Conservation (phyloP, 176 grass and related monocot genomes). For the barley (Hordeum vulgare) region MorexV3_pseudomolecules_assembly NC_058523.1:132393763-132394262, state of each 20-base stretch:
- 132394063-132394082: background rate
- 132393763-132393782: too few species aligned
- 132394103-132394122: constrained; percentile 9
- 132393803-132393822: too few species aligned
- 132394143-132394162: background rate
- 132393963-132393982: too few species aligned
- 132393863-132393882: too few species aligned
- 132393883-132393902: too few species aligned
- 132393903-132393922: too few species aligned
- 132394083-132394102: constrained; percentile 9
- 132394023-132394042: background rate
- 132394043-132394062: constrained; percentile 39
- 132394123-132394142: background rate
- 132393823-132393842: too few species aligned
- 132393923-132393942: background rate
- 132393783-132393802: too few species aligned
- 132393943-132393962: too few species aligned
- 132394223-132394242: background rate
- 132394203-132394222: constrained; percentile 28
- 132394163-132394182: constrained; percentile 8
- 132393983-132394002: too few species aligned
- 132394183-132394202: background rate
- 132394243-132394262: constrained; percentile 3
- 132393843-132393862: too few species aligned
- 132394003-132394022: too few species aligned